A percentile compares a stretch with the other conserved stretches of the same genome.
phyloP scores from a whole-genome alignment of 2,329 filamentous ascomycete species.

The Ceratocystis smalleyi region DNA sequence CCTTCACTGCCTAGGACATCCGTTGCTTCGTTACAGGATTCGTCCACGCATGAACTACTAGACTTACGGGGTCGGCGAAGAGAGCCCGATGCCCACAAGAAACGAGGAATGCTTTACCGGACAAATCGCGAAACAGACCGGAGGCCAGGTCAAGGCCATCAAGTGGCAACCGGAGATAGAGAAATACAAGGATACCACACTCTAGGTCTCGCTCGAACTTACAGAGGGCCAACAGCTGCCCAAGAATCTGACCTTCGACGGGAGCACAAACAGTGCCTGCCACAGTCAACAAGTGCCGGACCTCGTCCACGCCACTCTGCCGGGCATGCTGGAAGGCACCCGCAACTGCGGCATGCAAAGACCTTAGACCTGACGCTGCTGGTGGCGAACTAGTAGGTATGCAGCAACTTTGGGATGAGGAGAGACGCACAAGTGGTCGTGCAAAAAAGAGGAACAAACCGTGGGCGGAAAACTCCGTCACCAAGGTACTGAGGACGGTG shows the following conservation, averaged over 20 bases:
- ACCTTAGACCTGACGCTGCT: no score
- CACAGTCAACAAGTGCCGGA: neutral
- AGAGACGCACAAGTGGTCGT: no score
- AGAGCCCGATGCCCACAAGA: neutral
- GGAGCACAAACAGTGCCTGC: neutral
- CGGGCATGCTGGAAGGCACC: no score
- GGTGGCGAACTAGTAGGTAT: no score
- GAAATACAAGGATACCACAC: neutral
- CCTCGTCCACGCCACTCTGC: neutral
- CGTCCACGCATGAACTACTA: neutral
- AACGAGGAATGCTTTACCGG: neutral
- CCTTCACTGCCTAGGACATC: no score
- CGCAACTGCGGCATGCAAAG: no score
- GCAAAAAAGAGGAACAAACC: no score
- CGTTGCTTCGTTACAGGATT: no score
- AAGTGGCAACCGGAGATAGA: neutral
- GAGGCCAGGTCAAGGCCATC: neutral
- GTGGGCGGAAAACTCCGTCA: no score
- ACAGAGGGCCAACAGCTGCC: neutral
- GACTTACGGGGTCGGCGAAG: neutral
- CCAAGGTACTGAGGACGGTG: no score
- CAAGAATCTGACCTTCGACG: neutral
- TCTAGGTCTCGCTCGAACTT: neutral
- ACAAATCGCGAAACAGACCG: neutral
- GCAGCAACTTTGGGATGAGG: no score